A percentile compares a stretch with the other conserved stretches of the same genome.
phyloP scores from a whole-genome alignment of 2,329 filamentous ascomycete genomes.

The Akanthomyces lecanii region DNA sequence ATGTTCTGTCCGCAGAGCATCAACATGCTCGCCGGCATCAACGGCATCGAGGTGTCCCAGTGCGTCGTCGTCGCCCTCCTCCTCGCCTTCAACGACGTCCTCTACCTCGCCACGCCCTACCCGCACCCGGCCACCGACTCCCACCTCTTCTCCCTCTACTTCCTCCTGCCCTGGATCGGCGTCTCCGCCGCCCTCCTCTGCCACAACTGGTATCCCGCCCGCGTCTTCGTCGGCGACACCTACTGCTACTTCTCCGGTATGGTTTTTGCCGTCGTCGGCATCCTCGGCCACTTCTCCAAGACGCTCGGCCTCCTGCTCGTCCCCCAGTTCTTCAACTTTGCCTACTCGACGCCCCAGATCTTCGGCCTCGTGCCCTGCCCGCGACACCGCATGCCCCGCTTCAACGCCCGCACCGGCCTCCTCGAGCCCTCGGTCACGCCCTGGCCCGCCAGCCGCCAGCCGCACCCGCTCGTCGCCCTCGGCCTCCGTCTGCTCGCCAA shows the following conservation, averaged over 20 bases:
- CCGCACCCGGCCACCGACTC: slow-evolving; percentile 93
- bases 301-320: slow-evolving; percentile 86
- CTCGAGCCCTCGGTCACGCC: slow-evolving; percentile 82
- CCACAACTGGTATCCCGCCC: slow-evolving; percentile 95
- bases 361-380: slow-evolving; percentile 89
- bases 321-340: slow-evolving; percentile 93
- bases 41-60: slow-evolving; percentile 94
- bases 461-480: slow-evolving; percentile 57
- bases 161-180: slow-evolving; percentile 89
- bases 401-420: slow-evolving; percentile 79
- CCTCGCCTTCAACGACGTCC: slow-evolving; percentile 77
- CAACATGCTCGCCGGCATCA: slow-evolving; percentile 99
- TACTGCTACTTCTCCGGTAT: slow-evolving; percentile 99
- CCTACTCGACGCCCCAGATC: slow-evolving; percentile 88
- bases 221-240: slow-evolving; percentile 95
- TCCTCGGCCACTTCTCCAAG: slow-evolving; percentile 96
- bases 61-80: slow-evolving; percentile 85
- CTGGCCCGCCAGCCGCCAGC: slow-evolving; percentile 65
- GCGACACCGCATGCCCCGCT: slow-evolving; percentile 82
- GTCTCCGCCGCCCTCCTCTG: slow-evolving; percentile 80
- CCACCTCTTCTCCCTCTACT: slow-evolving; percentile 92
- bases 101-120: slow-evolving; percentile 80
- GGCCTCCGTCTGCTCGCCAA: slow-evolving; percentile 64
- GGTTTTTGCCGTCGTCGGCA: slow-evolving; percentile 96
- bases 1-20: slow-evolving; percentile 99